Conservation (phyloP, 2,329 filamentous ascomycete genomes). For the Sordariomycetes sp. region DNA sequence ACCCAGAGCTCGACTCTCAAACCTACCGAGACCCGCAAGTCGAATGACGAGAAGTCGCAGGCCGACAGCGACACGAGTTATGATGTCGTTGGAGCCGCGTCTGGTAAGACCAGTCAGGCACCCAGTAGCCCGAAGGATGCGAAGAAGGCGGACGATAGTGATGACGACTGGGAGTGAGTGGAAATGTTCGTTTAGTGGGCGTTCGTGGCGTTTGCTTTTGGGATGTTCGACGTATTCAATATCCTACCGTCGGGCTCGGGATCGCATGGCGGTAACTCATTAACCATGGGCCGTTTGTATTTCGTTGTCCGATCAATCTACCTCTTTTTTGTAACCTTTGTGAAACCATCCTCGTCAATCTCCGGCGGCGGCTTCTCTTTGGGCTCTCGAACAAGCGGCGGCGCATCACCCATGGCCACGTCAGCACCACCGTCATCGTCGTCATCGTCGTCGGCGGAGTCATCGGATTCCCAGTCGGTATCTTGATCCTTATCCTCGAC, state of each 20-base stretch:
- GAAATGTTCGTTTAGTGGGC: no score
- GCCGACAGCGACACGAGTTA: constrained; percentile 94
- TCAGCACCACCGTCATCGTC: constrained; percentile 45
- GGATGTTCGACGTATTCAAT: no score
- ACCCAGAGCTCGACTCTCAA: constrained; percentile 43
- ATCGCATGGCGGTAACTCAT: no score
- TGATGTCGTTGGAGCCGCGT: constrained; percentile 76
- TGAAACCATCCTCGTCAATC: constrained; percentile 76
- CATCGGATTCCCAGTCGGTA: constrained; percentile 51
- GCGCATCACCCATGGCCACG: constrained; percentile 62
- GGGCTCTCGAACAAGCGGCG: constrained; percentile 43
- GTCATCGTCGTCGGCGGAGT: constrained; percentile 48
- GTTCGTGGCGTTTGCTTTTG: no score
- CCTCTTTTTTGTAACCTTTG: constrained; percentile 63
- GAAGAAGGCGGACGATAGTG: constrained; percentile 17
- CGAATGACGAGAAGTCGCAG: constrained; percentile 82
- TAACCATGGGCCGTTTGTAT: not conserved
- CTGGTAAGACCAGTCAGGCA: constrained; percentile 68
- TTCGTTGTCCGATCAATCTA: constrained; percentile 21
- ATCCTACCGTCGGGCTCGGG: no score
- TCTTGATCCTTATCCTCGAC: constrained; percentile 48
- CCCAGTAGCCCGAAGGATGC: constrained; percentile 54
- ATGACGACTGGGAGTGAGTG: constrained; percentile 73
- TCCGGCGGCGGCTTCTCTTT: constrained; percentile 61
- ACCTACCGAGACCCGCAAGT: constrained; percentile 57